Conservation (phyloP, 2,329 filamentous ascomycete genomes). For the Akanthomyces uredinophilus region DNA sequence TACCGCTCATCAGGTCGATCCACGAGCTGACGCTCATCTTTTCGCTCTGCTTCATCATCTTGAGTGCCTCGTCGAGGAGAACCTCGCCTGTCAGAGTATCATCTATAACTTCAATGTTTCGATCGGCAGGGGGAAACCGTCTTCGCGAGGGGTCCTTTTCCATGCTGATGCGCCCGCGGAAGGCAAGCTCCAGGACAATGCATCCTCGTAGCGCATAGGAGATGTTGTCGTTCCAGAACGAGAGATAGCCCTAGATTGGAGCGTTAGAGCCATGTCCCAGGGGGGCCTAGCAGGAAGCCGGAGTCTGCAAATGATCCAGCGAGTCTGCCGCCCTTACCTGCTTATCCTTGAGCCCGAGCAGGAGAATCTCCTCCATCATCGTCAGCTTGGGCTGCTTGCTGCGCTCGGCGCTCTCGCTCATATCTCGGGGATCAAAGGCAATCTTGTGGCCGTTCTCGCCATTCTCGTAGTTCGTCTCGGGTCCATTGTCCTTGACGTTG, state of each 20-base stretch:
- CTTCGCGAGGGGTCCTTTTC: constrained; percentile 90
- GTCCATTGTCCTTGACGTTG: constrained; percentile 49
- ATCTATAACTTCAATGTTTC: constrained; percentile 94
- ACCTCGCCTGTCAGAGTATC: constrained; percentile 96
- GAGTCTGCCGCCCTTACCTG: constrained; percentile 57
- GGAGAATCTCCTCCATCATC: constrained; percentile 94
- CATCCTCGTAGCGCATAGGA: constrained; percentile 95
- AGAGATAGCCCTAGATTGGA: constrained; percentile 77
- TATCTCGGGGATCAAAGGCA: constrained; percentile 93
- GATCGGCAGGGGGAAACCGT: constrained; percentile 87
- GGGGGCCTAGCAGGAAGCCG: not conserved
- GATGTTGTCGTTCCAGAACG: constrained; percentile 99
- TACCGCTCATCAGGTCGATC: constrained; percentile 99
- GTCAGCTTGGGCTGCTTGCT: constrained; percentile 98
- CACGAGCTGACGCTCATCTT: constrained; percentile 99
- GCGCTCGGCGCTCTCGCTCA: constrained; percentile 92
- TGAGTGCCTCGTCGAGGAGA: constrained; percentile 91
- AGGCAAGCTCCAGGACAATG: constrained; percentile 96
- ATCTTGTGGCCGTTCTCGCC: constrained; percentile 98
- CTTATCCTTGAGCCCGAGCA: constrained; percentile 96
- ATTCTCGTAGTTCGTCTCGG: constrained; percentile 82
- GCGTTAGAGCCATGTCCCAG: not conserved
- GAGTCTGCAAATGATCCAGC: too few relatives aligned
- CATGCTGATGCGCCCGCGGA: constrained; percentile 95
- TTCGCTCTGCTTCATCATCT: constrained; percentile 99